phyloP scores from a whole-genome alignment of 441 rosid species.

The Lepidium campestre region DNA sequence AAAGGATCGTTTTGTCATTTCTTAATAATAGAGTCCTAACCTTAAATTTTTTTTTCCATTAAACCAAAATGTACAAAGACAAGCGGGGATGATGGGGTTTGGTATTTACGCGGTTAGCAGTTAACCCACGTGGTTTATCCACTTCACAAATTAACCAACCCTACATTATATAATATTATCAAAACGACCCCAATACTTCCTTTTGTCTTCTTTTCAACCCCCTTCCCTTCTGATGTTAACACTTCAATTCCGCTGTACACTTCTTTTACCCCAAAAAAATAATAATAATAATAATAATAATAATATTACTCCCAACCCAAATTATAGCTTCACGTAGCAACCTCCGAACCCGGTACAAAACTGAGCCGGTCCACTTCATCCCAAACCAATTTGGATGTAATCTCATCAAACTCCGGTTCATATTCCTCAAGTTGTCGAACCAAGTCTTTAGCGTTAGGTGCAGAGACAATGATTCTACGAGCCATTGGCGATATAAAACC shows the following conservation, averaged over 20 bases:
- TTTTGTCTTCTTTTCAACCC: slow-evolving; percentile 1
- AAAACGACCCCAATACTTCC: slow-evolving; percentile 17
- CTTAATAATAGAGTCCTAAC: neutral
- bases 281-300: neutral
- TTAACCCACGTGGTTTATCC: slow-evolving; percentile 26
- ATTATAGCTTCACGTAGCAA: slow-evolving; percentile 37
- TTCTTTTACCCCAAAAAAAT: slow-evolving; percentile 7
- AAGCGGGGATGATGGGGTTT: slow-evolving; percentile 22
- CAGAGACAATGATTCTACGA: slow-evolving; percentile 83
- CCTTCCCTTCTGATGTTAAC: slow-evolving; percentile 14
- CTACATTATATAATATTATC: slow-evolving; percentile 17
- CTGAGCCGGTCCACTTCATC: slow-evolving; percentile 65
- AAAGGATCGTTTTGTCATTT: slow-evolving; percentile 11
- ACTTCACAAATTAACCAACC: slow-evolving; percentile 18
- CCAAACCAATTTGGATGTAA: slow-evolving; percentile 81
- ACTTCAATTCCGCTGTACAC: slow-evolving; percentile 27
- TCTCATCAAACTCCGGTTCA: slow-evolving; percentile 67
- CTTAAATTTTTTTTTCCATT: neutral
- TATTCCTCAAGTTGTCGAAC: slow-evolving; percentile 71
- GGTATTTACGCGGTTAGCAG: slow-evolving; percentile 12
- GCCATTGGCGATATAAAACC: slow-evolving; percentile 79
- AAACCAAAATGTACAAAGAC: slow-evolving; percentile 21
- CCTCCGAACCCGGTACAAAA: slow-evolving; percentile 54
- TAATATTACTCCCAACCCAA: neutral
- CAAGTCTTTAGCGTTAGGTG: slow-evolving; percentile 68